A percentile compares a stretch with the other conserved stretches of the same genome.
Evolutionary conservation across 371 early-diverging fungal species (phyloP).

Genomic region (Mortierella sp.): DNA sequence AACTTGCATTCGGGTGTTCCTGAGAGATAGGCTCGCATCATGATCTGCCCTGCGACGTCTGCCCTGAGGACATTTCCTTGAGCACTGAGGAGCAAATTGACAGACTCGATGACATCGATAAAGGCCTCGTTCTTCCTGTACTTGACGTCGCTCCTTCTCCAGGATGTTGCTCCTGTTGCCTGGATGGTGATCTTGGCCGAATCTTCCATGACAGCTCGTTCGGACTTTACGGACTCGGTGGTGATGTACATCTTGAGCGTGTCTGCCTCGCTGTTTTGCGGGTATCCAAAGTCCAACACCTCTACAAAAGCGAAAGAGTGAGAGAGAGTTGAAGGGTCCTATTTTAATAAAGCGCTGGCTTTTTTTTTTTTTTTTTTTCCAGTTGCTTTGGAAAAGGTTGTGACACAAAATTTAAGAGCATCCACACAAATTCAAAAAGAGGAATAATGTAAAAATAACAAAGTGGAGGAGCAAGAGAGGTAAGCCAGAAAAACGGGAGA

Average conservation of each 20-base stretch:
- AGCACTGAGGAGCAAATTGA: conserved; percentile 83
- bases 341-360: not conserved
- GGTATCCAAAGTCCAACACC: conserved; percentile 93
- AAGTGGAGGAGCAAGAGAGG: not conserved
- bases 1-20: conserved; percentile 88
- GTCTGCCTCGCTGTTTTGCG: conserved; percentile 91
- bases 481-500: not conserved
- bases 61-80: conserved; percentile 82
- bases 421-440: not conserved
- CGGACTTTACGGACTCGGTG: conserved; percentile 88
- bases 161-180: conserved; percentile 91
- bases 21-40: conserved; percentile 82
- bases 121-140: conserved; percentile 94
- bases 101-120: conserved; percentile 89
- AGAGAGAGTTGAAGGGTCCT: not conserved
- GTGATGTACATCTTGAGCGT: conserved; percentile 92
- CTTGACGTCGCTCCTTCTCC: conserved; percentile 91
- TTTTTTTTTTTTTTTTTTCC: not conserved
- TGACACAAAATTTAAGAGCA: conserved; percentile 5
- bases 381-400: not conserved
- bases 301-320: conserved; percentile 62
- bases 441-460: conserved; percentile 1
- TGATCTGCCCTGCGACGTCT: conserved; percentile 87
- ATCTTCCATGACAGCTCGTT: conserved; percentile 76
- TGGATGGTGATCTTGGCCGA: conserved; percentile 91